Evolutionary conservation across 1,139 yeast species (phyloP), one percentile per base, ranked within the genome.

Genomic region (Yamadazyma spencermartinsiae): DNA sequence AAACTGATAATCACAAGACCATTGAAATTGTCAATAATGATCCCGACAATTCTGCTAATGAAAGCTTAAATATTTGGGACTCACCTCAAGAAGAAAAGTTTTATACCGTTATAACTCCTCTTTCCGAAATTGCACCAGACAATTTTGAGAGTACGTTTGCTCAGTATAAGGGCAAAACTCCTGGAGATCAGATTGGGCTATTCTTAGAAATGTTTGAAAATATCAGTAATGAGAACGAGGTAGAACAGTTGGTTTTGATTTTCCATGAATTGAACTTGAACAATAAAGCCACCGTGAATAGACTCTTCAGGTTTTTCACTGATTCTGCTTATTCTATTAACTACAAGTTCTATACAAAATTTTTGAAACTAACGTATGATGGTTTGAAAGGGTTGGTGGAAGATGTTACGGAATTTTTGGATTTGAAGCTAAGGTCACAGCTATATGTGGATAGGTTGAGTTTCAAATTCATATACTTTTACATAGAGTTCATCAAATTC

Each of bases 401-500:
- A 1, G 82, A 81, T 13, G 61, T 88, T 16, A 59, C 82, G 5
- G 71, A 66, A 0, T 69, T 72, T 36, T 61, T 86, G 36, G 90
- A 85, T 50, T 61, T 61, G 25, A 80, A 82, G 2, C 76, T 86
- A 48, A 68, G 85, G 47, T 70, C 76, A 20, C 88, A 79, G 52
- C 68, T 82, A 26, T 71, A 72, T 45, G 70, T 80, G 20, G 72
- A 73, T 39, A 56, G 54, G 23, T 57, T 82, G 38, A 78, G 79
- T 46, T 76, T 80, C 49, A 73, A 69, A 46, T 80, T 76, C 46
- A 74, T 86, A 28, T 68, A 74, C 26, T 83, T 84, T 45, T 82
- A 86, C 46, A 68, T 81, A 36, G 97, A 90, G 53, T 65, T 89
- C 63, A 76, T 84, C 34, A 87, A 86, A 55, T 90, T 89, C 58